Conservation (phyloP, 169 alveolate genomes). For the Plasmodium yoelii region DNA sequence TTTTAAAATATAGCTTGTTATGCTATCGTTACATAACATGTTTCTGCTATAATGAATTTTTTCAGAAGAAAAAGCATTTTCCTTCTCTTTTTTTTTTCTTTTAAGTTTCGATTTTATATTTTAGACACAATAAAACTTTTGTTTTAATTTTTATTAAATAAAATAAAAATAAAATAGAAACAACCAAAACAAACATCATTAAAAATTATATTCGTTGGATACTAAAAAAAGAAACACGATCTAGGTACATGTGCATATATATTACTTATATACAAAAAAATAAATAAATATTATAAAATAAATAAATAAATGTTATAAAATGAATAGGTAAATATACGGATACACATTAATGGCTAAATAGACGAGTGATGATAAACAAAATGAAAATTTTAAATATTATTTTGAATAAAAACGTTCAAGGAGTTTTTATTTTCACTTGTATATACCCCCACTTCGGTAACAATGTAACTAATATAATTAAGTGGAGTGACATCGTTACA, state of each 20-base stretch:
- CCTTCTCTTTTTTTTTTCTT: not conserved
- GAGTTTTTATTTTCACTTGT: slow-evolving; percentile 73
- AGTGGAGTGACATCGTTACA: slow-evolving; percentile 76
- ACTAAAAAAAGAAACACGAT: slow-evolving; percentile 21
- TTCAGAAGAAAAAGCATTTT: slow-evolving; percentile 18
- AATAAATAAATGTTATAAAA: not conserved
- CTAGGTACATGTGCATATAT: not conserved
- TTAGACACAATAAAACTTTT: not conserved
- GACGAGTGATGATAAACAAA: not conserved
- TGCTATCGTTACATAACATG: slow-evolving; percentile 4
- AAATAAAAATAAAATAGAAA: slow-evolving; percentile 9
- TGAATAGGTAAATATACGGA: slow-evolving; percentile 7
- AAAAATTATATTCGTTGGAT: not conserved
- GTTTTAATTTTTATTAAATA: not conserved
- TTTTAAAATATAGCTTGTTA: slow-evolving; percentile 14
- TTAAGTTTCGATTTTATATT: not conserved
- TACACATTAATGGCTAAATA: slow-evolving; percentile 1
- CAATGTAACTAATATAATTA: slow-evolving; percentile 60
- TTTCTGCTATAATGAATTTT: not conserved
- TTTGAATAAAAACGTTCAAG: slow-evolving; percentile 59
- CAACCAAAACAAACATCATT: not conserved
- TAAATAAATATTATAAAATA: not conserved
- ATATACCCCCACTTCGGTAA: slow-evolving; percentile 75
- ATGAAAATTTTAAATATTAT: slow-evolving; percentile 23
- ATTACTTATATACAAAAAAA: not conserved